Evolutionary conservation across 176 grass and related monocot species (phyloP).

Genomic region (Rhynchospora pubera): DNA sequence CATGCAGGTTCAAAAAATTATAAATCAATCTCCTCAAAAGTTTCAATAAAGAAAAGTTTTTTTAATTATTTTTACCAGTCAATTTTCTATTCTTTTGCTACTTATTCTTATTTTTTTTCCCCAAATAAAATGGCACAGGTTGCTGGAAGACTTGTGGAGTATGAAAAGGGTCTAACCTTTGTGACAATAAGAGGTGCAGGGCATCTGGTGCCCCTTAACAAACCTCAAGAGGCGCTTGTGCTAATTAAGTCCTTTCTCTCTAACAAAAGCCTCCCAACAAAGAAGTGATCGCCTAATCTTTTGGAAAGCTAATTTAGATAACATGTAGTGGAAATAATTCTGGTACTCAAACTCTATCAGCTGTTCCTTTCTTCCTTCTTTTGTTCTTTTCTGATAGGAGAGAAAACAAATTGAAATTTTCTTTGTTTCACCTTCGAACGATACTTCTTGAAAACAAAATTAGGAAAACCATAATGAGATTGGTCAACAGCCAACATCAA

Average conservation of each 20-base stretch:
- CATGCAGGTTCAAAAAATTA: conserved; percentile 50
- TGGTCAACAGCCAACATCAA: too few species aligned
- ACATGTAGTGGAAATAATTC: background rate
- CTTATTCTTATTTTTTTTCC: background rate
- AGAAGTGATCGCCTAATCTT: conserved; percentile 22
- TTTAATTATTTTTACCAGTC: background rate
- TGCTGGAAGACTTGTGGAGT: conserved; percentile 71
- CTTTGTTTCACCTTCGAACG: too few species aligned
- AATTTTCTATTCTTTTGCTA: background rate
- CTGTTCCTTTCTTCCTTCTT: too few species aligned
- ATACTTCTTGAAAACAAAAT: too few species aligned
- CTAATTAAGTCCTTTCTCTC: conserved; percentile 51
- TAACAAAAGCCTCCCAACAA: conserved; percentile 34
- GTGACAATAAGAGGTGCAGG: conserved; percentile 72
- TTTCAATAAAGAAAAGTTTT: background rate
- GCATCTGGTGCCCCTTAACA: conserved; percentile 80
- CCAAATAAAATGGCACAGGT: conserved; percentile 41
- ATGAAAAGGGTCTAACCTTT: conserved; percentile 57
- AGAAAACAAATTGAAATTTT: too few species aligned
- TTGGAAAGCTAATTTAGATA: background rate
- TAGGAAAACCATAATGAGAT: too few species aligned
- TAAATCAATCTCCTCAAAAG: background rate
- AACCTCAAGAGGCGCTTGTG: conserved; percentile 53
- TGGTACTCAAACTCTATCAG: too few species aligned
- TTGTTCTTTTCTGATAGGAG: too few species aligned